These are phyloP conservation scores for Leucosporidium scottii DNA, from an alignment of 768 basidiomycete species.

Conservation along the genomic window DNA sequence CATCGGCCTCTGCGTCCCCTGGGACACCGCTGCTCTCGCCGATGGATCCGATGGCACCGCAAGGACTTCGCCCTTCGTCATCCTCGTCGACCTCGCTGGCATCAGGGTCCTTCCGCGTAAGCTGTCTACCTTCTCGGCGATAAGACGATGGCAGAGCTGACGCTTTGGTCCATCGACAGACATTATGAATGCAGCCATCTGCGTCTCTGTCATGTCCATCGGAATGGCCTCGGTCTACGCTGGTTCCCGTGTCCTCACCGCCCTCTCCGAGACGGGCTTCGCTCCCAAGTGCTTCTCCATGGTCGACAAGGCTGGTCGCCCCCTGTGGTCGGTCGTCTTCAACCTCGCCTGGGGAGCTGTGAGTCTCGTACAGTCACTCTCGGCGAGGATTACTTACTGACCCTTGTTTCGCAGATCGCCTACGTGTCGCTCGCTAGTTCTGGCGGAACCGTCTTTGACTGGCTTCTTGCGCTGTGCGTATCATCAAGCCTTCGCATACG, in stretches of 20 bases:
- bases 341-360: slow-evolving; percentile 33
- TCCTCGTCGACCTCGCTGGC: slow-evolving; percentile 41
- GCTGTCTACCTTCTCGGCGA: slow-evolving; percentile 9
- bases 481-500: no score
- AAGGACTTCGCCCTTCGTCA: slow-evolving; percentile 43
- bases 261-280: slow-evolving; percentile 59
- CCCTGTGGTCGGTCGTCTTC: slow-evolving; percentile 51
- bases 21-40: slow-evolving; percentile 48
- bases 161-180: no score
- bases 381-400: no score
- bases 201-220: slow-evolving; percentile 46
- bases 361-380: no score
- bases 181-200: no score
- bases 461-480: slow-evolving; percentile 48
- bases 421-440: slow-evolving; percentile 33
- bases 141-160: no score
- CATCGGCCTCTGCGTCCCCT: slow-evolving; percentile 43
- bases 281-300: slow-evolving; percentile 61
- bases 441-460: slow-evolving; percentile 50
- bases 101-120: slow-evolving; percentile 16
- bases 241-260: slow-evolving; percentile 55
- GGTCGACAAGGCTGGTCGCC: slow-evolving; percentile 58
- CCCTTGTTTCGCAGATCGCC: no score
- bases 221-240: slow-evolving; percentile 62
- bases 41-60: slow-evolving; percentile 39